A percentile compares a stretch with the other conserved stretches of the same genome.
Evolutionary conservation across 2,329 filamentous ascomycete species (phyloP).

Genomic region (Sclerotiophoma versabilis): DNA sequence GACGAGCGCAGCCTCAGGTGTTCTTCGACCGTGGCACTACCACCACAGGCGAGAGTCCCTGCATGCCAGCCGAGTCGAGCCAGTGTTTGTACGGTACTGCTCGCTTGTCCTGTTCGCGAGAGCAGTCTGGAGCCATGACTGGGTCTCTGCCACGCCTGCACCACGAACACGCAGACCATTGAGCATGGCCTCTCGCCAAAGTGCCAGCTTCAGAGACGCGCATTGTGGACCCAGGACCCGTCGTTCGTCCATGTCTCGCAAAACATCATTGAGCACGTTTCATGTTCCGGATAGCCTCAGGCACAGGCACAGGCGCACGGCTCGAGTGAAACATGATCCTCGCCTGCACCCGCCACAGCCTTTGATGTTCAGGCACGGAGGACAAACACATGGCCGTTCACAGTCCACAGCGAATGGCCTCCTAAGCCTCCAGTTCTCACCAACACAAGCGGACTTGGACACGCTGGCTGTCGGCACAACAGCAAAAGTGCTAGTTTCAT

Average conservation of each 20-base stretch:
- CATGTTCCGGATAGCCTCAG: conserved; percentile 12
- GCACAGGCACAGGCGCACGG: conserved; percentile 3
- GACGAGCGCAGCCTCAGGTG: conserved; percentile 32
- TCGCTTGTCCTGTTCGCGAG: background rate
- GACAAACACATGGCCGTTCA: conserved; percentile 8
- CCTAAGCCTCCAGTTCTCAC: too few species aligned
- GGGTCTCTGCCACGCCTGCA: background rate
- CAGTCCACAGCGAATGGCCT: background rate
- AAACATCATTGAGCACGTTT: conserved; percentile 10
- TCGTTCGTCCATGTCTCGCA: conserved; percentile 1
- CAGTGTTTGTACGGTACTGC: background rate
- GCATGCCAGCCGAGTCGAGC: conserved; percentile 1
- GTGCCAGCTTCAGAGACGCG: too few species aligned
- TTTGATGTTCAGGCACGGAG: background rate
- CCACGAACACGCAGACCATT: background rate
- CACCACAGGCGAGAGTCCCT: conserved; percentile 1
- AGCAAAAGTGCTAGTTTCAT: too few species aligned
- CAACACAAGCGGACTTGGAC: too few species aligned
- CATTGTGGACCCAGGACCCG: too few species aligned
- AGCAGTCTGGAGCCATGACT: background rate
- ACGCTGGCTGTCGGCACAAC: too few species aligned
- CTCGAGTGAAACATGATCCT: conserved; percentile 10
- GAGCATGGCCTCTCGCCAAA: background rate
- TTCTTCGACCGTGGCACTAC: background rate
- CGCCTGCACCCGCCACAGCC: background rate